Conservation (phyloP, 2,329 filamentous ascomycete genomes). For the Macrophomina tecta region DNA sequence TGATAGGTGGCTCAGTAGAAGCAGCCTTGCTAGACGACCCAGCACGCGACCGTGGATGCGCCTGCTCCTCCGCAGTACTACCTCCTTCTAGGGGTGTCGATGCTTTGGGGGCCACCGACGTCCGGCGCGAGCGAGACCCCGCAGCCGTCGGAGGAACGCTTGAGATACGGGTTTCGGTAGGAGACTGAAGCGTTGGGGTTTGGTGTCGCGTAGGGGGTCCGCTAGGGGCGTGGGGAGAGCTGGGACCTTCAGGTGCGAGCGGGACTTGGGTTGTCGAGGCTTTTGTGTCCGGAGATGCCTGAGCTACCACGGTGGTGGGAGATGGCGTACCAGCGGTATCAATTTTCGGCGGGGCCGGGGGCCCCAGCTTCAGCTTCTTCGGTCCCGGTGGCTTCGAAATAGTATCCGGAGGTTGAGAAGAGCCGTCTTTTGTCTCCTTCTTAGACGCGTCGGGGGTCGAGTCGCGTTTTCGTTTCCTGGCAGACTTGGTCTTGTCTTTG, state of each 20-base stretch:
- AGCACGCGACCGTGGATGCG: constrained; percentile 40
- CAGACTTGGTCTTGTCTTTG: constrained; percentile 30
- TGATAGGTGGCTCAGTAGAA: constrained; percentile 53
- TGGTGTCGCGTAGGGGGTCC: constrained; percentile 13
- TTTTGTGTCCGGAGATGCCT: constrained; percentile 31
- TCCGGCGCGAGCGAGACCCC: constrained; percentile 21
- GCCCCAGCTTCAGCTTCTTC: constrained; percentile 37
- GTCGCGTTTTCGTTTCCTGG: constrained; percentile 63
- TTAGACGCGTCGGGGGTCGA: constrained; percentile 45
- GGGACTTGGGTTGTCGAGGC: constrained; percentile 47
- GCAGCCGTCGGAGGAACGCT: constrained; percentile 20
- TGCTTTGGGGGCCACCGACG: constrained; percentile 27
- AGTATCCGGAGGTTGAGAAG: constrained; percentile 33
- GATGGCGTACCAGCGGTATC: constrained; percentile 28
- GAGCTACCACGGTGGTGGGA: constrained; percentile 22
- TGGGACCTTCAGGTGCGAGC: constrained; percentile 52
- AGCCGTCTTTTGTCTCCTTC: constrained; percentile 19
- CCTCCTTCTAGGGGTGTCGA: constrained; percentile 26
- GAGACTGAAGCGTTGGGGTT: constrained; percentile 17
- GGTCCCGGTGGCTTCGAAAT: constrained; percentile 37
- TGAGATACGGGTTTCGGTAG: constrained; percentile 3
- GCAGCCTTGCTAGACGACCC: constrained; percentile 49
- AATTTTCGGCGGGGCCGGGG: constrained; percentile 30
- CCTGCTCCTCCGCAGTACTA: constrained; percentile 38
- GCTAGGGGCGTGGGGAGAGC: constrained; percentile 27